A percentile compares a stretch with the other conserved stretches of the same genome.
These are phyloP conservation scores for Hermanozyma aechmeae DNA, from an alignment of 805 yeast species.

Conservation along the genomic window DNA sequence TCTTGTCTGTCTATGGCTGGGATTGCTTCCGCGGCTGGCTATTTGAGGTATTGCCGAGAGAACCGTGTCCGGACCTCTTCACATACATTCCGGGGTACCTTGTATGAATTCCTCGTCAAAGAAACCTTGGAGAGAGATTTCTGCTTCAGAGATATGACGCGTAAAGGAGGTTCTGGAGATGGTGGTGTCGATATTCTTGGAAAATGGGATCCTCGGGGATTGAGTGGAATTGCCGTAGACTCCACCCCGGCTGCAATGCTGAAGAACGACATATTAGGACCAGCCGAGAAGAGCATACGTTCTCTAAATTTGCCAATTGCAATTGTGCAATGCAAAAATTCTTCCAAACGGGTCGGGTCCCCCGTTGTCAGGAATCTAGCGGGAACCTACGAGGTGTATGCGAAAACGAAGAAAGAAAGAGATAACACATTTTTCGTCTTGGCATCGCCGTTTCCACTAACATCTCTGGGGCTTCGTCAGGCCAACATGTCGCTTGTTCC, in stretches of 20 bases:
- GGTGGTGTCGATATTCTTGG: conserved; percentile 50
- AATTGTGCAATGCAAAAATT: conserved; percentile 49
- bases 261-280: no score
- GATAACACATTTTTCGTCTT: conserved; percentile 28
- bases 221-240: no score
- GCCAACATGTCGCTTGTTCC: conserved; percentile 39
- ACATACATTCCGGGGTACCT: conserved; percentile 42
- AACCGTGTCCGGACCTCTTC: no score
- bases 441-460: conserved; percentile 37
- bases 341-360: conserved; percentile 35
- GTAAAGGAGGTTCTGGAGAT: conserved; percentile 49
- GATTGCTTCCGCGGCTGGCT: background rate
- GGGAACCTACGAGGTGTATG: conserved; percentile 39
- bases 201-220: conserved; percentile 44
- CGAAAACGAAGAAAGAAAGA: conserved; percentile 11
- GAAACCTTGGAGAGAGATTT: conserved; percentile 29
- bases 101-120: conserved; percentile 42
- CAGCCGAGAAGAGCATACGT: no score
- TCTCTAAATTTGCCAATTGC: no score
- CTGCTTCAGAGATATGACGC: conserved; percentile 25
- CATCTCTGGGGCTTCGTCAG: conserved; percentile 37
- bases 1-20: background rate
- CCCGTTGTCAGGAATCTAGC: conserved; percentile 41
- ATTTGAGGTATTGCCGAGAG: no score
- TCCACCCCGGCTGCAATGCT: no score